Conservation (phyloP, 2,329 filamentous ascomycete species). For the Zopfia rhizophila region DNA sequence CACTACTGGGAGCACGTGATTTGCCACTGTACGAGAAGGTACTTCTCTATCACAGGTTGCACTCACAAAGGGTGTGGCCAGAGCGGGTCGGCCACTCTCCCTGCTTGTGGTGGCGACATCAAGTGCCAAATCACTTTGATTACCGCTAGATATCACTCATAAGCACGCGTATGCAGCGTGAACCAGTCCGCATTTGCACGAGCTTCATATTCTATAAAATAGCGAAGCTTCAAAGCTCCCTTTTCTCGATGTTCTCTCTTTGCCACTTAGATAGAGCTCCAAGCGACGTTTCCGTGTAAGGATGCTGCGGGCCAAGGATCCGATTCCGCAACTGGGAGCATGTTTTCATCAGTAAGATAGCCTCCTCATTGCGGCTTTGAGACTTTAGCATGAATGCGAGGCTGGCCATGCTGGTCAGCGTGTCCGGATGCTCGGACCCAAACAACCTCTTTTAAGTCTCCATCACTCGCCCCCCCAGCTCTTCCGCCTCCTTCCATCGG, state of each 20-base stretch:
- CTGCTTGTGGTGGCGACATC: too few relatives aligned
- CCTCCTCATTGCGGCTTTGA: conserved; percentile 4
- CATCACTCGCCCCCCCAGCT: conserved; percentile 9
- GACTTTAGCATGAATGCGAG: conserved; percentile 2
- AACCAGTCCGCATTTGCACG: too few relatives aligned
- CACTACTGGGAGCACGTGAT: too few relatives aligned
- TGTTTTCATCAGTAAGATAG: conserved; percentile 3
- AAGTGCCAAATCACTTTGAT: too few relatives aligned
- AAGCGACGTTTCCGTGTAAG: conserved; percentile 4
- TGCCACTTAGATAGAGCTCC: conserved; percentile 1
- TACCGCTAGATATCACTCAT: too few relatives aligned
- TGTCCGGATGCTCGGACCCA: conserved; percentile 9
- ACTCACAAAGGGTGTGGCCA: too few relatives aligned
- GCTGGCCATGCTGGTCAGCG: conserved; percentile 10
- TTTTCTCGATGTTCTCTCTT: background rate
- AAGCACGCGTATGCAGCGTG: too few relatives aligned
- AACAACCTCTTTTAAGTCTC: conserved; percentile 6
- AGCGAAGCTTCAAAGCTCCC: background rate
- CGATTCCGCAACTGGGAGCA: background rate
- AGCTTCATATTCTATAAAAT: background rate
- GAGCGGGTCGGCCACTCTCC: too few relatives aligned
- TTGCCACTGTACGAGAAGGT: too few relatives aligned
- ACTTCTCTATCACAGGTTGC: too few relatives aligned
- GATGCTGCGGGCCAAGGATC: conserved; percentile 8
- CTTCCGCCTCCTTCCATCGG: too few relatives aligned